Evolutionary conservation across 176 grass and related monocot genomes (phyloP).

Genomic region (Oropetium thomaeum): DNA sequence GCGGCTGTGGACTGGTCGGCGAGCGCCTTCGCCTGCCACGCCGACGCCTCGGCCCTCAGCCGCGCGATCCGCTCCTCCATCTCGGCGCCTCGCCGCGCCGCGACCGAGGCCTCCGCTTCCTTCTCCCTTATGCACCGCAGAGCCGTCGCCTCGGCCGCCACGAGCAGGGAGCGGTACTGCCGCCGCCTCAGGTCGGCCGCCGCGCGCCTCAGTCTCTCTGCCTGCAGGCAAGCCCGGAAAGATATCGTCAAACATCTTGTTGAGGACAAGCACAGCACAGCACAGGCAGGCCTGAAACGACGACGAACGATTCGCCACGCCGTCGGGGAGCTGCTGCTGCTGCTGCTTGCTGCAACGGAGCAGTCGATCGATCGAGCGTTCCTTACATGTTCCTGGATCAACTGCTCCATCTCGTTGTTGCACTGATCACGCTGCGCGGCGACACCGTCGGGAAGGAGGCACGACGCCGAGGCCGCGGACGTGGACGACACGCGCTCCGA

Average conservation of each 20-base stretch:
- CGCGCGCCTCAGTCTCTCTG: slow-evolving; percentile 47
- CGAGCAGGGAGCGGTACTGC: slow-evolving; percentile 44
- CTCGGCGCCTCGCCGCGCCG: slow-evolving; percentile 37
- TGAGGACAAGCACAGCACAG: too few relatives aligned
- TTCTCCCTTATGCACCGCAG: slow-evolving; percentile 46
- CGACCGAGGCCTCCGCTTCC: slow-evolving; percentile 54
- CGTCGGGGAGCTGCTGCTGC: too few relatives aligned
- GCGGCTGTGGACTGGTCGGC: slow-evolving; percentile 61
- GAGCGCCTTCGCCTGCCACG: slow-evolving; percentile 70
- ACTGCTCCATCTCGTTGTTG: slow-evolving; percentile 53
- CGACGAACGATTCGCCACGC: background rate
- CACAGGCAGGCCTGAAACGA: background rate
- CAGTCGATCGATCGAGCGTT: background rate
- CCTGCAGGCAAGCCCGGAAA: slow-evolving; percentile 29
- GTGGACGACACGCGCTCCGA: slow-evolving; percentile 34
- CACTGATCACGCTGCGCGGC: slow-evolving; percentile 49
- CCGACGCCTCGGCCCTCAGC: slow-evolving; percentile 48
- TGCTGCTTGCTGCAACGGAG: too few relatives aligned
- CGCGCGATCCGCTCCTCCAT: slow-evolving; percentile 55
- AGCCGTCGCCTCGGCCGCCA: slow-evolving; percentile 40
- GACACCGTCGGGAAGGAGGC: slow-evolving; percentile 47
- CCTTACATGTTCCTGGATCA: slow-evolving; percentile 71
- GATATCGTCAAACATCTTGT: background rate
- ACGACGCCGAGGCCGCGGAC: slow-evolving; percentile 27
- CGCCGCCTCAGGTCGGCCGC: slow-evolving; percentile 39